Evolutionary conservation across 192 early-diverging fungal species (phyloP), one percentile per base, ranked within the genome.

Genomic region (Umbelopsis sp.): DNA sequence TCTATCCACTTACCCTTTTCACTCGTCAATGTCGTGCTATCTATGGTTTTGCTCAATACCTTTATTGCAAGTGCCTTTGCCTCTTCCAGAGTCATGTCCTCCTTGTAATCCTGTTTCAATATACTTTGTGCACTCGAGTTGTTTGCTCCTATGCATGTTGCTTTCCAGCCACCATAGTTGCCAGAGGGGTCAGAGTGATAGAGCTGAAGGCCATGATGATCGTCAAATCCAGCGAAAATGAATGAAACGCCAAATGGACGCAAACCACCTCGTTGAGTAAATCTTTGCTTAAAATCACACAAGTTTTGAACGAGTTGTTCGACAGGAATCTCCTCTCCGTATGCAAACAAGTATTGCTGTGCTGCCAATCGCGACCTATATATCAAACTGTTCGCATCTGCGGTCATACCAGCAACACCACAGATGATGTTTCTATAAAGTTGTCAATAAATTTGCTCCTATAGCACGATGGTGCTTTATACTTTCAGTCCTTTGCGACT

Each of bases 141-240:
- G 84, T 98, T 99, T 43, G 94, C 93, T 41, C 98, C 98, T 78
- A 99, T 97, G 82, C 95, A 96, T 43, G 93, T 96, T 8, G 98
- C 96, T 80, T 97, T 98, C 98, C 98, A 99, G 65, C 97, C 97
- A 77, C 92, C 90, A 82, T 98, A 99, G 86, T 99, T 99, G 65
- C 98, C 98, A 3, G 95, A 95, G 0, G 98, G 98, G 83, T 99
- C 98, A 21, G 95, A 97, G 81, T 96, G 95, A 80, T 98, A 98
- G 36, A 99, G 88, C 81, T 98, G 98, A 87, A 98, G 97, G 16
- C 96, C 97, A 75, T 85, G 82, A 50, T 92, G 87, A 29, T 91
- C 79, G 78, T 98, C 98, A 82, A 92, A 94, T 31, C 98, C 97
- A 25, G 94, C 98, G 74, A 94, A 98, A 68, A 99, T 85, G 80